Evolutionary conservation across 345 rosid species (phyloP).

Genomic region (Erodium maritimum): DNA sequence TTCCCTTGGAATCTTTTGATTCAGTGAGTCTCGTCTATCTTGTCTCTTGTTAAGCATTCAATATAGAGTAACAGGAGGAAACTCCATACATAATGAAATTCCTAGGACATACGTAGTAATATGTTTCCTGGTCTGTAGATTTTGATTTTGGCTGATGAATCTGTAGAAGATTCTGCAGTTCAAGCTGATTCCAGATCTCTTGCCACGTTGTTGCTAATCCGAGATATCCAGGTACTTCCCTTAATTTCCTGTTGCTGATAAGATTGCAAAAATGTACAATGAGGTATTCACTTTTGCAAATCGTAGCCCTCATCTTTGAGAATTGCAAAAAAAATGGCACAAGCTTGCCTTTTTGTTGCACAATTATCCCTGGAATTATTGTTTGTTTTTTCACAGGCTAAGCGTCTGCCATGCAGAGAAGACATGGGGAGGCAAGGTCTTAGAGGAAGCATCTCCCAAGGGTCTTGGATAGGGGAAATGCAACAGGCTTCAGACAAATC

Average conservation of each 20-base stretch:
- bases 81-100: neutral
- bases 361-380: too few species aligned
- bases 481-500: slow-evolving; percentile 67
- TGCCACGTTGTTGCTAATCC: slow-evolving; percentile 56
- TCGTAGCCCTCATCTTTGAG: too few species aligned
- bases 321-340: too few species aligned
- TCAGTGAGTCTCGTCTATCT: slow-evolving; percentile 33
- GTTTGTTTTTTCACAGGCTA: slow-evolving; percentile 35
- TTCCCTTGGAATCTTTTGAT: slow-evolving; percentile 62
- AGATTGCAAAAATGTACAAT: too few species aligned
- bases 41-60: slow-evolving; percentile 3
- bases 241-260: neutral
- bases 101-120: neutral
- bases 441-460: slow-evolving; percentile 42
- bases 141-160: slow-evolving; percentile 66
- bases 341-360: too few species aligned
- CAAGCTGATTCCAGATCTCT: slow-evolving; percentile 82
- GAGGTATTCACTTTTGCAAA: too few species aligned
- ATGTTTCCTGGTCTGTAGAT: slow-evolving; percentile 25
- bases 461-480: slow-evolving; percentile 75
- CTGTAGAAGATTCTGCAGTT: slow-evolving; percentile 68
- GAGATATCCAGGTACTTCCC: slow-evolving; percentile 58
- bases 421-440: slow-evolving; percentile 21
- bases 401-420: slow-evolving; percentile 52
- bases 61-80: neutral